A percentile compares a stretch with the other conserved stretches of the same genome.
Evolutionary conservation across 306 rosid species (phyloP).

Genomic region (Gynostemma pentaphyllum): DNA sequence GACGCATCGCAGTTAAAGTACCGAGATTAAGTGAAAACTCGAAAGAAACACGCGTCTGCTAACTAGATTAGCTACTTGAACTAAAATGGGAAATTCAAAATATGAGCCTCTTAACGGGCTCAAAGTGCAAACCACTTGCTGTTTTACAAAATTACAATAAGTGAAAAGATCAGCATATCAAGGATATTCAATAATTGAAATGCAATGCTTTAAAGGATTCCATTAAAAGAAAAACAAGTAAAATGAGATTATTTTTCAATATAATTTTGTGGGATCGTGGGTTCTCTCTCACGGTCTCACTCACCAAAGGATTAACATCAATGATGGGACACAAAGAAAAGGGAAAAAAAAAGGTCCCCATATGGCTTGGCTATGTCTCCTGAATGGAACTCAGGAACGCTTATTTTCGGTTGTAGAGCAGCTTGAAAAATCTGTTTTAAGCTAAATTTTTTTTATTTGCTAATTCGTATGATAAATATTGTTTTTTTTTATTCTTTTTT

Average conservation of each 20-base stretch:
- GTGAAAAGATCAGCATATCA: neutral
- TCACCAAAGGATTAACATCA: neutral
- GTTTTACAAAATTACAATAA: neutral
- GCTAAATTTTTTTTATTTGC: neutral
- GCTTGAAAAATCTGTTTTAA: neutral
- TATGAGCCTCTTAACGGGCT: neutral
- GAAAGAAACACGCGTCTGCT: neutral
- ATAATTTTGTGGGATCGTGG: no score
- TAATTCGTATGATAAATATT: neutral
- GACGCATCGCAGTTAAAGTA: neutral
- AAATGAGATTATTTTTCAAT: neutral
- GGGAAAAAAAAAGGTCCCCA: no score
- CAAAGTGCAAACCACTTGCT: neutral
- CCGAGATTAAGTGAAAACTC: neutral
- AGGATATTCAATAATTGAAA: neutral
- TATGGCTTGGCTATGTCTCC: neutral
- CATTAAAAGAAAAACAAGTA: neutral
- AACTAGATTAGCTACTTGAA: neutral
- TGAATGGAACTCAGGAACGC: no score
- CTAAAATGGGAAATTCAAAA: neutral
- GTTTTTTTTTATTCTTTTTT: neutral
- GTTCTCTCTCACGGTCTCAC: neutral
- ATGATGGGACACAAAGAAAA: neutral
- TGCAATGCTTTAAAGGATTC: neutral
- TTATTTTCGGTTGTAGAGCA: no score